Conservation (phyloP, 2,329 filamentous ascomycete species). For the Metarhizium album region DNA sequence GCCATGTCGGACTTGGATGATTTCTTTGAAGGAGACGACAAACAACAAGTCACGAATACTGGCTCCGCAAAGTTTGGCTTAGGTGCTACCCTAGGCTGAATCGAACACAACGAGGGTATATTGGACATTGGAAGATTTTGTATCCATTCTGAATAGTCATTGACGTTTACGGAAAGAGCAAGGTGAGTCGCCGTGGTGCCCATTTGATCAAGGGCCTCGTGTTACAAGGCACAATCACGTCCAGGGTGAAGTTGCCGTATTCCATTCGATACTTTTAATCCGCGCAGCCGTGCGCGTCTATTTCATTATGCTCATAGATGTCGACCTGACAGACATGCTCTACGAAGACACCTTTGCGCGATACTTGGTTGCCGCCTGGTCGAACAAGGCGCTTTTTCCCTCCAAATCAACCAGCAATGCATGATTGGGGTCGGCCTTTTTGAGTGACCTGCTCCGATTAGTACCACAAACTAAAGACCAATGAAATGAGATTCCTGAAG, state of each 20-base stretch:
- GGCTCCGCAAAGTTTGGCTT: neutral
- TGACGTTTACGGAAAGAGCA: neutral
- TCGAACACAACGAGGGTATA: neutral
- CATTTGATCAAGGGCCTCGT: neutral
- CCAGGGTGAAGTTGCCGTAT: neutral
- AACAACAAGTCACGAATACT: neutral
- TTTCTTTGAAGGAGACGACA: neutral
- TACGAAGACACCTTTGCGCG: conserved; percentile 63
- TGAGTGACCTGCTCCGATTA: conserved; percentile 33
- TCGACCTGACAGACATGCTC: conserved; percentile 5
- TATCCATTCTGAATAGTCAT: neutral
- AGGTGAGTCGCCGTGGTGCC: neutral
- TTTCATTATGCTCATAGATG: conserved; percentile 21
- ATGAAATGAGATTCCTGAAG: no score
- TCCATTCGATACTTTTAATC: neutral
- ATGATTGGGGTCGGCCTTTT: conserved; percentile 55
- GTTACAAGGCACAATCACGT: neutral
- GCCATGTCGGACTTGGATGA: neutral
- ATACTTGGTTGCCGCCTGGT: conserved; percentile 78
- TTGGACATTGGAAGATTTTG: neutral
- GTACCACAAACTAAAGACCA: neutral
- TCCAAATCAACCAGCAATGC: conserved; percentile 61
- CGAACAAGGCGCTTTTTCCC: conserved; percentile 82
- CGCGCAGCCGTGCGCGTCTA: conserved; percentile 15
- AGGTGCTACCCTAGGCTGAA: neutral